phyloP scores from a whole-genome alignment of 2,329 filamentous ascomycete genomes.

The Chaetomiaceae sp. region DNA sequence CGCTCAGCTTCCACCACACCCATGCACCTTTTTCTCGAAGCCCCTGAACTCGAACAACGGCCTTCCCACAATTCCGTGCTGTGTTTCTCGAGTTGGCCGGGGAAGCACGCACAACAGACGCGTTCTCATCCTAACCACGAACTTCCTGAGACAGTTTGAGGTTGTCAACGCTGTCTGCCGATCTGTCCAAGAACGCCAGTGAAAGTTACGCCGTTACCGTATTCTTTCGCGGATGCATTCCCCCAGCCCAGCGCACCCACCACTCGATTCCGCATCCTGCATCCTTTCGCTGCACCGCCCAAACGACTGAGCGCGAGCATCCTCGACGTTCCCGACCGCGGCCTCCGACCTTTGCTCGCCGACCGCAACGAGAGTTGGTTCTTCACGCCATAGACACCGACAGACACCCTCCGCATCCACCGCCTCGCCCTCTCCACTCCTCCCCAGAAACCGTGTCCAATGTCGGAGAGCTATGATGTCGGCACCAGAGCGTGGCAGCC shows the following conservation, averaged over 20 bases:
- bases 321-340: slow-evolving; percentile 10
- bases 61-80: slow-evolving; percentile 14
- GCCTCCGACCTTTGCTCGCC: slow-evolving; percentile 22
- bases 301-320: slow-evolving; percentile 14
- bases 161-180: slow-evolving; percentile 1
- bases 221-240: slow-evolving; percentile 28
- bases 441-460: slow-evolving; percentile 38
- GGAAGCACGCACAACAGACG: slow-evolving; percentile 32
- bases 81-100: slow-evolving; percentile 6
- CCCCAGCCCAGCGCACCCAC: slow-evolving; percentile 17
- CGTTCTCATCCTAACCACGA: slow-evolving; percentile 3
- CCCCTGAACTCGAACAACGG: slow-evolving; percentile 26
- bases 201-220: slow-evolving; percentile 19
- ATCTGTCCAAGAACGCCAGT: slow-evolving; percentile 12
- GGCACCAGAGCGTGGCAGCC: slow-evolving; percentile 98
- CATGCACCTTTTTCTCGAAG: slow-evolving; percentile 24
- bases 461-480: slow-evolving; percentile 94
- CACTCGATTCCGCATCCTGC: slow-evolving; percentile 10
- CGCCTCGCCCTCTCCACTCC: slow-evolving; percentile 23
- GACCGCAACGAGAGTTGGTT: slow-evolving; percentile 24
- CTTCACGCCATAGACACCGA: slow-evolving; percentile 18
- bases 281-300: slow-evolving; percentile 6
- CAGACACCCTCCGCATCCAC: slow-evolving; percentile 6
- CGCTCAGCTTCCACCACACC: slow-evolving; percentile 14
- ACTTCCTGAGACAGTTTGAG: slow-evolving; percentile 1